phyloP scores from a whole-genome alignment of 1,284 basidiomycete species.

The Fomitopsis palustris region DNA sequence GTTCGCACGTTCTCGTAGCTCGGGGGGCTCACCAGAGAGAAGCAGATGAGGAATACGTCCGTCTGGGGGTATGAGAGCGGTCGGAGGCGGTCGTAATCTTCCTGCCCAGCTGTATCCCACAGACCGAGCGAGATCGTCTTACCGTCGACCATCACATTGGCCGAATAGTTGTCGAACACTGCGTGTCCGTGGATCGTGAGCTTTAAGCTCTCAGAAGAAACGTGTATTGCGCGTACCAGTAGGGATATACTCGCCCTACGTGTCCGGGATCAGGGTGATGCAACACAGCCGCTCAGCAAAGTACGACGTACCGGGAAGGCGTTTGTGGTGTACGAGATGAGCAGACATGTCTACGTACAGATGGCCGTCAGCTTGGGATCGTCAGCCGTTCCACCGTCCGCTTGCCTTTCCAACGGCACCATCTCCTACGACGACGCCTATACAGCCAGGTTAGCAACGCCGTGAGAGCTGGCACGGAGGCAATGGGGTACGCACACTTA shows the following conservation, averaged over 20 bases:
- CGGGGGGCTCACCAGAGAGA: constrained; percentile 95
- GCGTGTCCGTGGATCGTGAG: constrained; percentile 1
- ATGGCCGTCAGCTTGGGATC: constrained; percentile 9
- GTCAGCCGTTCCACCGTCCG: constrained; percentile 9
- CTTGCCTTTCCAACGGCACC: constrained; percentile 98
- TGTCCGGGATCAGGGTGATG: constrained; percentile 22
- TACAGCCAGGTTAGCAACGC: constrained; percentile 2
- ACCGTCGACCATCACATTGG: constrained; percentile 97
- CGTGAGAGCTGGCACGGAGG: constrained; percentile 4
- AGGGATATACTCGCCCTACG: constrained; percentile 93
- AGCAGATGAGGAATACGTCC: constrained; percentile 99
- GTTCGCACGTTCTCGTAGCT: constrained; percentile 98
- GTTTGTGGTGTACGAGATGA: constrained; percentile 97
- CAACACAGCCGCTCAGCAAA: constrained; percentile 11
- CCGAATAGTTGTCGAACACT: constrained; percentile 96
- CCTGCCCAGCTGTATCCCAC: constrained; percentile 99
- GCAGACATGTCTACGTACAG: constrained; percentile 78
- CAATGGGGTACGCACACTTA: constrained; percentile 30
- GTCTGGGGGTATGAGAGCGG: constrained; percentile 99
- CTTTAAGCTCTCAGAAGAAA: not conserved
- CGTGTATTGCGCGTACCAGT: constrained; percentile 63
- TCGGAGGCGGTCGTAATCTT: constrained; percentile 97
- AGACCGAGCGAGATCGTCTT: constrained; percentile 97
- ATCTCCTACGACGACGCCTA: constrained; percentile 98
- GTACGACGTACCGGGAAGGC: constrained; percentile 77